A percentile compares a stretch with the other conserved stretches of the same genome.
These are phyloP conservation scores for Cyberlindnera galapagoensis DNA, from an alignment of 805 yeast species.

Conservation along the genomic window DNA sequence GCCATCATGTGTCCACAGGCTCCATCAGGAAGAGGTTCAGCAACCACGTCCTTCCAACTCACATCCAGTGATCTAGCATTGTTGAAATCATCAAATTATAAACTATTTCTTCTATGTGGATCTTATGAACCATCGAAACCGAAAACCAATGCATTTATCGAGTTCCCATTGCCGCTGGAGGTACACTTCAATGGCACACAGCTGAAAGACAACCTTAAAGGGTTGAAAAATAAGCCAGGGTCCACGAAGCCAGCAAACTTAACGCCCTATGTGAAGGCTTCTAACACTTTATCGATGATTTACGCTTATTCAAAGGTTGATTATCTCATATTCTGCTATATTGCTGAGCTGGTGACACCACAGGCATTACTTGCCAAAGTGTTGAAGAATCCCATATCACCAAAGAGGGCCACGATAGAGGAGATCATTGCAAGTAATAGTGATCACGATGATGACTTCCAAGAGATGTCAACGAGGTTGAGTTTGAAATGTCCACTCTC, in stretches of 20 bases:
- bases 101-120: conserved; percentile 52
- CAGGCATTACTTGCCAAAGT: conserved; percentile 37
- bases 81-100: conserved; percentile 28
- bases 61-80: conserved; percentile 34
- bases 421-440: conserved; percentile 33
- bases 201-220: conserved; percentile 54
- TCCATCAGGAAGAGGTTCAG: conserved; percentile 39
- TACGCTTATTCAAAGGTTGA: conserved; percentile 53
- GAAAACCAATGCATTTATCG: conserved; percentile 32
- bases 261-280: conserved; percentile 38
- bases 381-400: conserved; percentile 42
- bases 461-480: conserved; percentile 58
- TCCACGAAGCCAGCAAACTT: conserved; percentile 80
- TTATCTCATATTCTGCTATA: conserved; percentile 47
- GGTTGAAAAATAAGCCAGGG: conserved; percentile 70
- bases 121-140: conserved; percentile 24
- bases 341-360: conserved; percentile 45
- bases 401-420: conserved; percentile 41
- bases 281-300: conserved; percentile 42
- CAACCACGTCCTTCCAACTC: conserved; percentile 36
- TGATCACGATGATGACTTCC: conserved; percentile 62
- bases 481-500: conserved; percentile 78
- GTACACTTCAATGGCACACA: conserved; percentile 49
- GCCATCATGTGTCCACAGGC: conserved; percentile 40
- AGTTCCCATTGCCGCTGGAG: conserved; percentile 70